Percentiles rank a stretch among this genome's conserved stretches.
phyloP scores from a whole-genome alignment of 352 stramenopile genomes.

The Pythium insidiosum region DNA sequence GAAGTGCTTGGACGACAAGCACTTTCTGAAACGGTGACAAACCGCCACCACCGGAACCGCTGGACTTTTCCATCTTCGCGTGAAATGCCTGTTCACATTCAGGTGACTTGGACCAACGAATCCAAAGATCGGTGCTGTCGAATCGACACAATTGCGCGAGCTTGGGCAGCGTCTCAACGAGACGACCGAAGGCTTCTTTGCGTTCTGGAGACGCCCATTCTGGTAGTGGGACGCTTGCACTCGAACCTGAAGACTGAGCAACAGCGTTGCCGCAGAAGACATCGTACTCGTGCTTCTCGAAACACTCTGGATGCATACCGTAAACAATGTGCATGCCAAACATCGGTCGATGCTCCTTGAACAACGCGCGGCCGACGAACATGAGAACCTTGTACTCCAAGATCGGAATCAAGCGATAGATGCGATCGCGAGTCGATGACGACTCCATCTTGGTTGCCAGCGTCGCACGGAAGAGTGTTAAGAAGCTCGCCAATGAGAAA shows the following conservation, averaged over 20 bases:
- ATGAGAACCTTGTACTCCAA: conserved; percentile 88
- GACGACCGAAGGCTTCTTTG: conserved; percentile 70
- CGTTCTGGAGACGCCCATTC: conserved; percentile 82
- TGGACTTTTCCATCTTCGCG: conserved; percentile 67
- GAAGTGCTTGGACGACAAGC: conserved; percentile 88
- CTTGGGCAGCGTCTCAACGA: conserved; percentile 69
- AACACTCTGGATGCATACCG: conserved; percentile 88
- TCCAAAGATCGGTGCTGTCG: conserved; percentile 80
- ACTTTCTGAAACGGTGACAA: conserved; percentile 90
- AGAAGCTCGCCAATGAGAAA: conserved; percentile 89
- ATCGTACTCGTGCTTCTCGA: conserved; percentile 91
- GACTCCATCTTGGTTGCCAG: conserved; percentile 80
- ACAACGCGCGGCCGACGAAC: conserved; percentile 88
- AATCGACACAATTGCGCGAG: conserved; percentile 75
- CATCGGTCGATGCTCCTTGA: conserved; percentile 92
- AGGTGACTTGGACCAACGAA: conserved; percentile 78
- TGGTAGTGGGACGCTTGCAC: conserved; percentile 19
- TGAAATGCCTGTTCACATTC: conserved; percentile 92
- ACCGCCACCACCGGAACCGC: conserved; percentile 21
- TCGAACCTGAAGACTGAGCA: conserved; percentile 7
- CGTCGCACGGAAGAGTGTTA: conserved; percentile 81
- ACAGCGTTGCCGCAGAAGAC: conserved; percentile 88
- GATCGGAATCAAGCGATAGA: conserved; percentile 77
- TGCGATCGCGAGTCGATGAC: conserved; percentile 64
- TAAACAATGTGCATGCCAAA: conserved; percentile 93